These are phyloP conservation scores for Solanum chacoense DNA, from an alignment of 305 asterid species.

Conservation along the genomic window DNA sequence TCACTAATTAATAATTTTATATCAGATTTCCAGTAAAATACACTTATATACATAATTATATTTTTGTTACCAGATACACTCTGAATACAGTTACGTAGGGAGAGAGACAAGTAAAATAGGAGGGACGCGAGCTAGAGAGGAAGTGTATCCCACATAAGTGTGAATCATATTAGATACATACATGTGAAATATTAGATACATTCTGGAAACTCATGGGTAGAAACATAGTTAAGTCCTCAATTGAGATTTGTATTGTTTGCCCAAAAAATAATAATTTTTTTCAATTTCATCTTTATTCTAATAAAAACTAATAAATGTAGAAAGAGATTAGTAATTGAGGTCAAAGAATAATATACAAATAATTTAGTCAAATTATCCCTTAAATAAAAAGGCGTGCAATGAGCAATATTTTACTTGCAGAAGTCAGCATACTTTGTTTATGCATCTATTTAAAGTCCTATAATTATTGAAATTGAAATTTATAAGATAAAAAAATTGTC, in stretches of 20 bases:
- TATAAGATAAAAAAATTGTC: not conserved
- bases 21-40: too few relatives aligned
- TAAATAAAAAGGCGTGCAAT: not conserved
- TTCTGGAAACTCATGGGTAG: not conserved
- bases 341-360: not conserved
- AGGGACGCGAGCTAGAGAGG: too few relatives aligned
- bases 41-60: too few relatives aligned
- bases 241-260: too few relatives aligned
- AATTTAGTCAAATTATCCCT: not conserved
- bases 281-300: not conserved
- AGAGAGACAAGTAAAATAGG: too few relatives aligned
- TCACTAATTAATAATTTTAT: too few relatives aligned
- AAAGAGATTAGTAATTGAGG: not conserved
- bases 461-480: not conserved
- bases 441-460: not conserved
- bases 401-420: not conserved
- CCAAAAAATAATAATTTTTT: too few relatives aligned
- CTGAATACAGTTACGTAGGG: fast-evolving
- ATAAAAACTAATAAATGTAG: not conserved
- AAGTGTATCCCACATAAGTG: not conserved
- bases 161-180: not conserved
- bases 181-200: not conserved
- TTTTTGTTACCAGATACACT: not conserved
- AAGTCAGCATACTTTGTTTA: not conserved
- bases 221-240: too few relatives aligned